Base-by-base conservation (phyloP, 2,329 filamentous ascomycete species). In the Microcyclospora tardicrescens region DNA sequence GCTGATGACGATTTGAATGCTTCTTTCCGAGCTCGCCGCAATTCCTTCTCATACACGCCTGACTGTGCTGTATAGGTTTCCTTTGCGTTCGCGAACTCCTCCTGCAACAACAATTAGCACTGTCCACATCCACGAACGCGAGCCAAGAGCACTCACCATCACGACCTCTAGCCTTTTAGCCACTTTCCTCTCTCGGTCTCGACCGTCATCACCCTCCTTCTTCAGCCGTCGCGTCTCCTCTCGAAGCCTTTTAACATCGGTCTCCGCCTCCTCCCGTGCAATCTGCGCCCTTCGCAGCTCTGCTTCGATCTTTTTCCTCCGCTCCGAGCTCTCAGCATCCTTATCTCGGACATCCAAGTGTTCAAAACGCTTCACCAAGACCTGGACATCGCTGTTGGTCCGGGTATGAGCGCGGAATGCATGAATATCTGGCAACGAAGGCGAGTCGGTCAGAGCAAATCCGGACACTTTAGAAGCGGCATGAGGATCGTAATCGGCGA, bases 1-100 rank as follows among this genome's bases (percentile, higher is more conserved):
- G 65, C 61, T 2, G 79, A 82, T 49, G 82, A 78, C n/a, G 74
- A 72, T 54, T 83, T 84, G 68, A 83, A 84, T 2, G 76, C 77
- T 50, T 84, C 81, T 50, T 84, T 84, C 36, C 78, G 68, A 9
- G 74, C 71, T 40, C 75, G 69, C 39, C 79, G 72, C 33, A 83
- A 77, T 57, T 84, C 80, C 56, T 84, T 84, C 51, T 84, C 80
- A 72, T 79, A 84, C 9, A 81, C 43, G 1, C 46, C 45, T 13
- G 47, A 38, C 34, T 60, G 56, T 10, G 56, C 53, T 12, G 54
- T 50, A 39, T 53, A 50, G 15, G 80, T 71, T 29, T 76, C 79
- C 58, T 84, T 84, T 37, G 75, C 72, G 43, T 76, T 76, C 24
- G 75, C 72, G 51, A 79, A 79, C 54, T 79, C 79, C 51, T 82